Evolutionary conservation across 176 grass and related monocot genomes (phyloP), one percentile per base, ranked within the genome.

Genomic region (Puya raimondii): DNA sequence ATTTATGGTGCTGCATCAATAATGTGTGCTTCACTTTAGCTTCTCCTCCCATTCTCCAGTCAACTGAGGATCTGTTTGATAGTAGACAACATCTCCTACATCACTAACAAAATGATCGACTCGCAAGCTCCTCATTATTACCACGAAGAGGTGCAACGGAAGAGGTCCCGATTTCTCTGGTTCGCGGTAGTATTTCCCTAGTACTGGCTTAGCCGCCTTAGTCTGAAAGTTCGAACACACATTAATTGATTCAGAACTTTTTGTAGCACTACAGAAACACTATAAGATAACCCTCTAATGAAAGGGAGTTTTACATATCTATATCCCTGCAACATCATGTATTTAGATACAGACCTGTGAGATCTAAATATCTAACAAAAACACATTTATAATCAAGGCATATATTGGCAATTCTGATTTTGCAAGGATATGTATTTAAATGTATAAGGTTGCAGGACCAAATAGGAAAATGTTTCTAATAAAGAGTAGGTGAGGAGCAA

Each of bases 41-140:
- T 79, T 54, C 0, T 63, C 53, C 50, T 76, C 64, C 54, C 15
- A 12, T 26, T 63, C 64, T 53, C 10, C 49, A 10, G 16, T 79
- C 47, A 85, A 64, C 17, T 80, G 65, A 67, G 72, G 78, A 49
- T 96, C 91, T 9, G 85, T 81, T 64, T 92, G 89, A 80, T 96
- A 96, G 78, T 79, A 92, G 73, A 92, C 89, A 9, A 90, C 86
- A 51, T 92, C 81, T 15, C 89, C 89, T 2, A 81, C 82, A 61
- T 97, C 93, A 23, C 93, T 90, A 10, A 97, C 93, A 23, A 92
- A 92, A 68, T 92, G 93, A 54, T 92, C 89, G 6, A 86, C 67
- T 75, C 93, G 83, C 53, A 97, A 70, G 66, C 93, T 97, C 51
- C 84, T 85, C 58, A 92, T 74, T 12, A 97, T 76, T 13, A 85